Percentiles rank a stretch among this genome's conserved stretches.
Conservation (phyloP, 768 basidiomycete genomes). For the Boletus barrowsii region DNA sequence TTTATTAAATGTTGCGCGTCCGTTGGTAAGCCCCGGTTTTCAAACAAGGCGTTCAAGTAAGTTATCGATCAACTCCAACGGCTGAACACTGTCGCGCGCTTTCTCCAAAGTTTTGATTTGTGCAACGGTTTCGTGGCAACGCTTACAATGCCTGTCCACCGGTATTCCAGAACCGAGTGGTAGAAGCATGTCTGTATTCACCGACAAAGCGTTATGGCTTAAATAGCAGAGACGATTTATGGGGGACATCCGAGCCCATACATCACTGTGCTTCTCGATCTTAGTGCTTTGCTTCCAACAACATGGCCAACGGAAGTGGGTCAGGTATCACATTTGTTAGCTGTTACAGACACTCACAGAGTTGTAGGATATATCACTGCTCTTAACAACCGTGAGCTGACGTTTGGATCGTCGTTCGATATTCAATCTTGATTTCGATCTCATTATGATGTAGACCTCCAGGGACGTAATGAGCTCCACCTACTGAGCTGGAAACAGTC, state of each 20-base stretch:
- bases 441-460: constrained; percentile 34
- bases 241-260: neutral
- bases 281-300: neutral
- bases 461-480: constrained; percentile 27
- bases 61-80: constrained; percentile 9
- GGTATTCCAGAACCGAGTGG: neutral
- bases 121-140: neutral
- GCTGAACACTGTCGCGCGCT: neutral
- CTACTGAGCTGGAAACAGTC: constrained; percentile 42
- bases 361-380: constrained; percentile 30
- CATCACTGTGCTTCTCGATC: neutral
- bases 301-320: constrained; percentile 24
- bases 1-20: constrained; percentile 2
- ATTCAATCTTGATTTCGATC: neutral
- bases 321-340: neutral
- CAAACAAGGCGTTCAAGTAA: constrained; percentile 18
- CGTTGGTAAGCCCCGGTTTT: constrained; percentile 14
- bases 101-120: constrained; percentile 2
- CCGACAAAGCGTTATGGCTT: constrained; percentile 12
- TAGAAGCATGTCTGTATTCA: constrained; percentile 1
- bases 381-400: constrained; percentile 47
- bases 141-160: neutral
- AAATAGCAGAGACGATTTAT: constrained; percentile 14
- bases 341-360: constrained; percentile 9
- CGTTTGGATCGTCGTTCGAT: neutral